These are phyloP conservation scores for Rosellinia necatrix DNA, from an alignment of 2,329 filamentous ascomycete species.

Conservation along the genomic window DNA sequence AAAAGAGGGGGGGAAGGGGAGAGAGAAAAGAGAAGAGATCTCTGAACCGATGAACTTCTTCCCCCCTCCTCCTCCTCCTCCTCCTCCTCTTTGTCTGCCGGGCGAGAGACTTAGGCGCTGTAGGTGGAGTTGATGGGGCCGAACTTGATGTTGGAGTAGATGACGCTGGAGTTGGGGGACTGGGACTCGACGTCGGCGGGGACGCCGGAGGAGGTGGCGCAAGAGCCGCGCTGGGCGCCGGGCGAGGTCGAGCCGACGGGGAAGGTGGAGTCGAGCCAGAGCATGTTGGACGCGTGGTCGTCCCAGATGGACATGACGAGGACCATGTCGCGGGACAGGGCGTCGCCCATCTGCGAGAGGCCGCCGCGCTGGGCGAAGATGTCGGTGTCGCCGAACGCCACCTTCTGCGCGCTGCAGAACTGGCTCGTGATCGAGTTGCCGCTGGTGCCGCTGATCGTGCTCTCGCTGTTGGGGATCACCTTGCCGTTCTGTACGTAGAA, in stretches of 20 bases:
- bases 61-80: not conserved
- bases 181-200: conserved; percentile 49
- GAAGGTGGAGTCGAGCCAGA: conserved; percentile 66
- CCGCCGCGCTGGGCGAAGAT: conserved; percentile 58
- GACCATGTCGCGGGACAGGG: conserved; percentile 61
- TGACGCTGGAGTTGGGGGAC: conserved; percentile 46
- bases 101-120: conserved; percentile 15
- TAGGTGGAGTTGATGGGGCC: conserved; percentile 53
- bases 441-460: conserved; percentile 37
- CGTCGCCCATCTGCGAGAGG: conserved; percentile 55
- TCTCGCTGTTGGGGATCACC: conserved; percentile 47
- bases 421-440: conserved; percentile 52
- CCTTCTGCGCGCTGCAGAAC: conserved; percentile 62
- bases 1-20: too few relatives aligned
- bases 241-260: conserved; percentile 47
- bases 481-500: conserved; percentile 64
- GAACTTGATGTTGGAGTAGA: conserved; percentile 55
- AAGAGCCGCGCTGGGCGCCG: conserved; percentile 54
- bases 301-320: conserved; percentile 65
- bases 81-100: not conserved
- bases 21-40: too few relatives aligned
- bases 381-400: conserved; percentile 55
- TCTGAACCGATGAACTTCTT: too few relatives aligned
- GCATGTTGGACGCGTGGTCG: conserved; percentile 47
- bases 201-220: conserved; percentile 49